A percentile compares a stretch with the other conserved stretches of the same genome.
Evolutionary conservation across 306 rosid species (phyloP).

Genomic region (Gynostemma pentaphyllum): DNA sequence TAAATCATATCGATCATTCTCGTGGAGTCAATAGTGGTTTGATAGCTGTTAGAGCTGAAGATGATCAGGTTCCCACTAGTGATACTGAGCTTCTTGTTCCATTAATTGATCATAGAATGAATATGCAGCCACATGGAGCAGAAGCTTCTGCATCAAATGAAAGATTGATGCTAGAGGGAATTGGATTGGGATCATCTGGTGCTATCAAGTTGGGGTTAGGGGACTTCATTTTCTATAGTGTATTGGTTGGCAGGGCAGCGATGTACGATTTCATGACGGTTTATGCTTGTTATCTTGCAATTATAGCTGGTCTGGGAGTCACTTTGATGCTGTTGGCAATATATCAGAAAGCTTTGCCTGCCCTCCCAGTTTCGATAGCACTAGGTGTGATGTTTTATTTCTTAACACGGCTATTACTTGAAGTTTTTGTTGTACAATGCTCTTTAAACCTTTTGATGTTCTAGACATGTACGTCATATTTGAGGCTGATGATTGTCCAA

Average conservation of each 20-base stretch:
- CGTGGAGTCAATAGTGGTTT: constrained; percentile 13
- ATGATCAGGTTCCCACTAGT: constrained; percentile 33
- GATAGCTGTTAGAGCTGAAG: constrained; percentile 35
- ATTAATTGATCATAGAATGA: constrained; percentile 34
- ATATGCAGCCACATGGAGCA: constrained; percentile 13
- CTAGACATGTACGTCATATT: constrained; percentile 12
- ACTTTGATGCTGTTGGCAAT: constrained; percentile 80
- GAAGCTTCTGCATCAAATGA: constrained; percentile 29
- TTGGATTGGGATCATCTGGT: constrained; percentile 82
- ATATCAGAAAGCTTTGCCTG: constrained; percentile 91
- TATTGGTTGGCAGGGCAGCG: constrained; percentile 94
- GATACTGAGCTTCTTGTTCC: constrained; percentile 43
- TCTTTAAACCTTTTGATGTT: constrained; percentile 86
- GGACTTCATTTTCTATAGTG: constrained; percentile 91
- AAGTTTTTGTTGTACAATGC: constrained; percentile 72
- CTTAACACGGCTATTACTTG: constrained; percentile 74
- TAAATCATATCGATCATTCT: not conserved
- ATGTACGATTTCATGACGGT: constrained; percentile 96
- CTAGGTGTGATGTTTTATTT: constrained; percentile 76
- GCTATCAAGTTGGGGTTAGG: constrained; percentile 94
- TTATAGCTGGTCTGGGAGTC: constrained; percentile 87
- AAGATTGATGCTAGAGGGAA: constrained; percentile 63
- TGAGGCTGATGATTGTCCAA: not conserved
- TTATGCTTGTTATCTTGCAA: constrained; percentile 94
- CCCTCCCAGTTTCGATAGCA: constrained; percentile 76